Base-by-base conservation (phyloP, 805 yeast species). In the Saturnispora zaruensis region DNA sequence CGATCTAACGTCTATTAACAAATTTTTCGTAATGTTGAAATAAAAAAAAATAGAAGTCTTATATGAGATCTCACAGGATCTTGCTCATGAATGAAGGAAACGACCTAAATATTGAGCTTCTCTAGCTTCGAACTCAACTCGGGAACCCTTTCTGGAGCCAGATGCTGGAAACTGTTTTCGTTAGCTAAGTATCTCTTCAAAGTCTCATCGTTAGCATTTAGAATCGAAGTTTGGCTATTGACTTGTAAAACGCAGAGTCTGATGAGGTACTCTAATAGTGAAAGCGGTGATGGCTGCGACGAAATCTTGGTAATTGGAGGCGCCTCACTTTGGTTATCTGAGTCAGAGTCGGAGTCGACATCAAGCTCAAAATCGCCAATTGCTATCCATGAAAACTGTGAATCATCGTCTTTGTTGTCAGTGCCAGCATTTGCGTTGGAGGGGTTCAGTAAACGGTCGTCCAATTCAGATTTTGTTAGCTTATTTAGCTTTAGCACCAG, bases 181-280 rank as follows among this genome's bases (percentile, higher is more conserved):
- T 84, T 87, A 43, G 76, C 72, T 18, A 85, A 64, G 55, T 82
- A 85, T 2, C 81, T 57, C 3, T 80, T 65, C 9, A 85, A 65
- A 32, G 82, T 72, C 60, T 85, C 91, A 59, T 86, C 93, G n/a
- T 75, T 73, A 8, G 80, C 75, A 6, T 76, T 67, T 7, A 78
- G 59, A 3, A 83, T 64, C 1, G 81, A 70, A 24, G 61, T 66
- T 53, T 77, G 79, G 56, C 83, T 89, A 51, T 69, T 76, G 11
- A 75, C 68, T 59, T 85, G 89, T 14, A 84, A 64, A 0, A 82
- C 77, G 13, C 76, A 63, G 14, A 85, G 67, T 38, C 91, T 66
- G 0, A 84, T 57, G 5, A 84, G 51, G 56, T 84, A 84, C 60
- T 86, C 89, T 2, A 84, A 63, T 18, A 84, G 62, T 0, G 87